A percentile compares a stretch with the other conserved stretches of the same genome.
Conservation (phyloP, 2,329 filamentous ascomycete genomes). For the Sclerotinia sclerotiorum region DNA sequence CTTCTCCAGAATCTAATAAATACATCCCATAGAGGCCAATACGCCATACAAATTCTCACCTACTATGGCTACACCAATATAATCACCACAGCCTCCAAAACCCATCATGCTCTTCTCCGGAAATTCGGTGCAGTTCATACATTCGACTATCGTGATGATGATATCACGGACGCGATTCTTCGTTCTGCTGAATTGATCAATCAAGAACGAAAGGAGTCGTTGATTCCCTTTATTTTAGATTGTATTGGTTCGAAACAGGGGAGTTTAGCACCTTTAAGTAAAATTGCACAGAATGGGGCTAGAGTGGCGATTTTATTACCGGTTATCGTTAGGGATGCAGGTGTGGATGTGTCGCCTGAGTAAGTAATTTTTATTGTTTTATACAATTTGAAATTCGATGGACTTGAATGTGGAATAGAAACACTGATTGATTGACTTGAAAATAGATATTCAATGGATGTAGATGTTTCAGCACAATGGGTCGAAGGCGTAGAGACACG, state of each 20-base stretch:
- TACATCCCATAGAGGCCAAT: constrained; percentile 29
- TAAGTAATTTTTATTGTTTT: constrained; percentile 34
- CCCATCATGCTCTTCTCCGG: constrained; percentile 38
- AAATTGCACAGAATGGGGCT: constrained; percentile 50
- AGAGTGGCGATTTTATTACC: constrained; percentile 61
- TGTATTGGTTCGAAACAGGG: constrained; percentile 54
- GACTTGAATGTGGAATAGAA: too few relatives aligned
- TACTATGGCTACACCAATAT: constrained; percentile 54
- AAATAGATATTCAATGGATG: constrained; percentile 50
- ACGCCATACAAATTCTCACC: constrained; percentile 46
- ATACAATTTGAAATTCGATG: too few relatives aligned
- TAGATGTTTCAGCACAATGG: constrained; percentile 48
- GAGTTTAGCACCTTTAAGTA: constrained; percentile 50
- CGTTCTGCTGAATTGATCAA: constrained; percentile 30
- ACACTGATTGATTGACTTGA: not conserved
- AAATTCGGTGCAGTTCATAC: constrained; percentile 24
- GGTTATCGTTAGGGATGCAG: constrained; percentile 56
- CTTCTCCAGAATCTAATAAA: not conserved
- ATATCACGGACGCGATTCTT: constrained; percentile 32
- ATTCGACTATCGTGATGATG: constrained; percentile 40
- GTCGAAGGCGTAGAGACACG: constrained; percentile 51
- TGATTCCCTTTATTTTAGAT: constrained; percentile 52
- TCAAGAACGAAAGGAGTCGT: not conserved
- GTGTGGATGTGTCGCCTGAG: constrained; percentile 48
- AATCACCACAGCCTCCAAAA: constrained; percentile 36